Evolutionary conservation across 495 filamentous ascomycete species (phyloP).

Genomic region (Bathelium albidoporum): DNA sequence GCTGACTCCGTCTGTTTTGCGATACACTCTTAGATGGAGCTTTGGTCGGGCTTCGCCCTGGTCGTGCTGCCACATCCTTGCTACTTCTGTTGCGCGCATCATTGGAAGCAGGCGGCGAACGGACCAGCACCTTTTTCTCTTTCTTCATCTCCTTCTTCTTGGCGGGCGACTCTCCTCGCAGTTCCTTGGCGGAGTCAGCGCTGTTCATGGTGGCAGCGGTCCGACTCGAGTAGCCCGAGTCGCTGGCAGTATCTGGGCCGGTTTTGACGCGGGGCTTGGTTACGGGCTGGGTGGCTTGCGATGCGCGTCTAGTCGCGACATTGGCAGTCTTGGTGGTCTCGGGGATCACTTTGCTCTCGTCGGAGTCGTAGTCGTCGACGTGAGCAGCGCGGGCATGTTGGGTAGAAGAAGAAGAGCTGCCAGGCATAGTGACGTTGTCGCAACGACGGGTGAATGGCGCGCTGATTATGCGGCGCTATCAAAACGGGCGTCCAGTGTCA

Average conservation of each 20-base stretch:
- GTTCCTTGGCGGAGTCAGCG: constrained; percentile 41
- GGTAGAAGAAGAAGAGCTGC: background rate
- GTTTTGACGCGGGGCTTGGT: constrained; percentile 13
- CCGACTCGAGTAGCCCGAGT: constrained; percentile 58
- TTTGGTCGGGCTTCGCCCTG: background rate
- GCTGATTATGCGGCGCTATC: constrained; percentile 1
- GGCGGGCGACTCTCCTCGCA: constrained; percentile 13
- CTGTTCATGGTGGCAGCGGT: constrained; percentile 46
- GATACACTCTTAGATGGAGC: constrained; percentile 10
- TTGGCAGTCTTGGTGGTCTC: constrained; percentile 44
- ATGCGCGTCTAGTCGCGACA: constrained; percentile 41
- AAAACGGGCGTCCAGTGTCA: background rate
- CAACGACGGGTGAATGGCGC: background rate
- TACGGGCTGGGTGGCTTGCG: constrained; percentile 34
- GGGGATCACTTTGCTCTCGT: constrained; percentile 36
- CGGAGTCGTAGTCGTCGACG: constrained; percentile 50
- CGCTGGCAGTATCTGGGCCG: constrained; percentile 42
- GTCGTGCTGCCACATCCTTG: background rate
- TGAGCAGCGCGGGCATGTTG: constrained; percentile 33
- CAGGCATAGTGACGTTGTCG: background rate
- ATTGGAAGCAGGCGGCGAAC: constrained; percentile 8
- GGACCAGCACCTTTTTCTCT: constrained; percentile 7
- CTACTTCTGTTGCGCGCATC: constrained; percentile 7
- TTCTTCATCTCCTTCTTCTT: constrained; percentile 10
- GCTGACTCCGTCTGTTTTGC: background rate